These are phyloP conservation scores for Alternaria ventricosa DNA, from an alignment of 2,329 filamentous ascomycete species.

Conservation along the genomic window DNA sequence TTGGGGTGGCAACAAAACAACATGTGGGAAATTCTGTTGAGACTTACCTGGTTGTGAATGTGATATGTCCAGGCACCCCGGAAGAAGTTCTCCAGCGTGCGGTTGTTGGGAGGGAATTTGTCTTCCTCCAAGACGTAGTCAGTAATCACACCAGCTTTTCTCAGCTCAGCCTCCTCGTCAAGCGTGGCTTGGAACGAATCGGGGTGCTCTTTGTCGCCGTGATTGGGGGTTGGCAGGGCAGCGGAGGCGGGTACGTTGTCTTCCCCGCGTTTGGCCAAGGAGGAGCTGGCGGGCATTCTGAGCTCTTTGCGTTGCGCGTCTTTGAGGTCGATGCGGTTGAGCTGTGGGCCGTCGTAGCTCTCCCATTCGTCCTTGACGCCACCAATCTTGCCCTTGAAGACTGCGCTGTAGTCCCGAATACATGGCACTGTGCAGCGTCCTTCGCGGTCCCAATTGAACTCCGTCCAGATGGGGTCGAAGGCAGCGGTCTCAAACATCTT, in stretches of 20 bases:
- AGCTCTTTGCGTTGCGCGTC: slow-evolving; percentile 38
- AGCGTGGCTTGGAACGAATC: slow-evolving; percentile 51
- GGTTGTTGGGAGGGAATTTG: slow-evolving; percentile 62
- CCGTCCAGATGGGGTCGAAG: slow-evolving; percentile 65
- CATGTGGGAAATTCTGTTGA: not conserved
- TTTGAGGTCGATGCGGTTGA: slow-evolving; percentile 45
- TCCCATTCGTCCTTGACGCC: slow-evolving; percentile 61
- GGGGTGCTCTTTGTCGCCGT: slow-evolving; percentile 33
- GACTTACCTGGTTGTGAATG: slow-evolving; percentile 62
- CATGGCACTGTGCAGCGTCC: slow-evolving; percentile 62
- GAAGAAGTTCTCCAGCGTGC: slow-evolving; percentile 64
- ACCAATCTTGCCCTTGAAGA: slow-evolving; percentile 58
- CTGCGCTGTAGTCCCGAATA: slow-evolving; percentile 60
- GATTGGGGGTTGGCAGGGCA: slow-evolving; percentile 30
- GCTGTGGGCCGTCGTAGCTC: slow-evolving; percentile 56
- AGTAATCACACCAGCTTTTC: slow-evolving; percentile 49
- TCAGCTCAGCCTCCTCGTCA: slow-evolving; percentile 50
- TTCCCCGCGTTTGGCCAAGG: slow-evolving; percentile 23
- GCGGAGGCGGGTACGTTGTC: slow-evolving; percentile 38
- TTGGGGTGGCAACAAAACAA: not conserved
- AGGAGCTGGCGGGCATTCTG: slow-evolving; percentile 4
- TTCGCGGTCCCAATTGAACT: slow-evolving; percentile 62
- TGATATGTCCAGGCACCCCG: slow-evolving; percentile 64
- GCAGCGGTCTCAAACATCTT: slow-evolving; percentile 64
- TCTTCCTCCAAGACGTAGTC: slow-evolving; percentile 59